Conservation (phyloP, 441 rosid species). For the Adansonia gregorii region DNA sequence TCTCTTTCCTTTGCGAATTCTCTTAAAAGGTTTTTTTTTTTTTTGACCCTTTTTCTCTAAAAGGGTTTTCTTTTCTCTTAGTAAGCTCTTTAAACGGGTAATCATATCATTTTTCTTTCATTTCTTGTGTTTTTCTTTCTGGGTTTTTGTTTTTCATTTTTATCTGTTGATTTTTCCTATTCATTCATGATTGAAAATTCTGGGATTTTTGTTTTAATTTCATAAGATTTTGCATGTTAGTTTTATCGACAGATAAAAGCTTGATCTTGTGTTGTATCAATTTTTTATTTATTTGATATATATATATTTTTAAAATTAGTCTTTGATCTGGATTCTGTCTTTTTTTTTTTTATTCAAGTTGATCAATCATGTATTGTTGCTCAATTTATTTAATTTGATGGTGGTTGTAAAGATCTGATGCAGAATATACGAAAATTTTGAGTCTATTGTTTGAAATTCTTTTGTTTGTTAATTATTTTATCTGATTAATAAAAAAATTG, state of each 20-base stretch:
- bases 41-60: slow-evolving; percentile 28
- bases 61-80: slow-evolving; percentile 36
- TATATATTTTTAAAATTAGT: background rate
- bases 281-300: background rate
- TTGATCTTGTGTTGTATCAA: slow-evolving; percentile 13
- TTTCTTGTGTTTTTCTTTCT: slow-evolving; percentile 10
- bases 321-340: background rate
- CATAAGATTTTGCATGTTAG: slow-evolving; percentile 12
- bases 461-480: background rate
- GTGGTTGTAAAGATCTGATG: slow-evolving; percentile 1
- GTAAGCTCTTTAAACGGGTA: slow-evolving; percentile 17
- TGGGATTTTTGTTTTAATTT: background rate
- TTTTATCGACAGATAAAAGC: background rate
- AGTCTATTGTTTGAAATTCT: background rate
- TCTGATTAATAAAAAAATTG: background rate
- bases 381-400: background rate
- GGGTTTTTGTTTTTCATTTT: slow-evolving; percentile 12
- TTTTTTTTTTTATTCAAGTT: background rate
- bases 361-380: background rate
- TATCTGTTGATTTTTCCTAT: slow-evolving; percentile 12
- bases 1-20: slow-evolving; percentile 24
- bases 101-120: background rate
- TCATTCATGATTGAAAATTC: background rate
- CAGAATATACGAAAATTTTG: background rate
- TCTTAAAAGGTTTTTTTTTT: slow-evolving; percentile 20